These are phyloP conservation scores for Phytophthora melonis DNA, from an alignment of 352 stramenopile genomes.

Conservation along the genomic window DNA sequence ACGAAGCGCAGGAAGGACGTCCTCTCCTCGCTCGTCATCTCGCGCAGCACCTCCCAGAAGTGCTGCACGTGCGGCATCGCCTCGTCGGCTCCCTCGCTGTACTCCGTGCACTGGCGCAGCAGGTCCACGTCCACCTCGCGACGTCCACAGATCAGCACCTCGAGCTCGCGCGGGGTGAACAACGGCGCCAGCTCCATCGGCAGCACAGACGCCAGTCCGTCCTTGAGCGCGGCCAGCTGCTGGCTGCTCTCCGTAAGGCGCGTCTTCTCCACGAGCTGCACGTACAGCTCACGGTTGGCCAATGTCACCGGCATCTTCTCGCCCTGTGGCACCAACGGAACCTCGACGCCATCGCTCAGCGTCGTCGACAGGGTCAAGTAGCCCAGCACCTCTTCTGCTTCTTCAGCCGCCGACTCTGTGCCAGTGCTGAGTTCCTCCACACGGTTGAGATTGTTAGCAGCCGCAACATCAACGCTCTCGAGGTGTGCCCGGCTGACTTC, in stretches of 20 bases:
- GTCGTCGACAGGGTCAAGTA: conserved; percentile 83
- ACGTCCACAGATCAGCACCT: conserved; percentile 96
- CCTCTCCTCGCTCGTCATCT: conserved; percentile 96
- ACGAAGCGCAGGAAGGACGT: conserved; percentile 98
- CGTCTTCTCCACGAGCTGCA: conserved; percentile 73
- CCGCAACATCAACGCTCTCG: conserved; percentile 81
- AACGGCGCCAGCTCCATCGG: conserved; percentile 96
- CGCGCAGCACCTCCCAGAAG: conserved; percentile 97
- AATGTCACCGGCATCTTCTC: conserved; percentile 77
- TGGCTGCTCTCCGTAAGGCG: conserved; percentile 84
- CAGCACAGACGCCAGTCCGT: conserved; percentile 94
- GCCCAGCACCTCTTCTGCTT: conserved; percentile 64
- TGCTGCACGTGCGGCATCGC: conserved; percentile 90
- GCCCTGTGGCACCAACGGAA: conserved; percentile 69
- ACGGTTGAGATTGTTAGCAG: conserved; percentile 69
- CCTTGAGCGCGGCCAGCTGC: conserved; percentile 78
- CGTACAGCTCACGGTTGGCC: conserved; percentile 67
- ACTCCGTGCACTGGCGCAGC: conserved; percentile 96
- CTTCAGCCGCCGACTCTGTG: conserved; percentile 34
- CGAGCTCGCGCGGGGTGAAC: conserved; percentile 96
- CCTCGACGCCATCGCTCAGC: conserved; percentile 83
- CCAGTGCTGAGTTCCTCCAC: conserved; percentile 64
- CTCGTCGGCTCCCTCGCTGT: conserved; percentile 95
- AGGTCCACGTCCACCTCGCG: conserved; percentile 97
- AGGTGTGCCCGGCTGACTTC: conserved; percentile 81